These are phyloP conservation scores for Pyrenopolyporus hunteri DNA, from an alignment of 495 filamentous ascomycete species.

Conservation along the genomic window DNA sequence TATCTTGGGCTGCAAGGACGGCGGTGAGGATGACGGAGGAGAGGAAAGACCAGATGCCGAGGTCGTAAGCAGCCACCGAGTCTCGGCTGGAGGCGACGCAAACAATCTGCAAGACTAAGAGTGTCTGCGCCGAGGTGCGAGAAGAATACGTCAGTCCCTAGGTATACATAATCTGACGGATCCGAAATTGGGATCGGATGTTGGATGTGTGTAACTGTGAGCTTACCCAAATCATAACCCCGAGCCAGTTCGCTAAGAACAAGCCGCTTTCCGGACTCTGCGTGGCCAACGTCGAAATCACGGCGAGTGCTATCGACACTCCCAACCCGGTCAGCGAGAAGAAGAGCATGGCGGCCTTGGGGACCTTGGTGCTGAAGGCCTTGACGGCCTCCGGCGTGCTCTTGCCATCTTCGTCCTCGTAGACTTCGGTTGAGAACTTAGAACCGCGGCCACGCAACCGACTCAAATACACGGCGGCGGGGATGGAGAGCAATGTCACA, in stretches of 20 bases:
- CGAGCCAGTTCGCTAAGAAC: slow-evolving; percentile 50
- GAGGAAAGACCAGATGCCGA: slow-evolving; percentile 53
- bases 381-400: slow-evolving; percentile 62
- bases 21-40: slow-evolving; percentile 49
- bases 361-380: slow-evolving; percentile 56
- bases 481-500: slow-evolving; percentile 47
- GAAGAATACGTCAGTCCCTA: slow-evolving; percentile 21
- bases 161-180: slow-evolving; percentile 11
- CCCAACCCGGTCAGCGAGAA: slow-evolving; percentile 53
- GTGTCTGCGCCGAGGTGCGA: slow-evolving; percentile 40
- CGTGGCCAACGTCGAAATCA: slow-evolving; percentile 47
- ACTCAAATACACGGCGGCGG: slow-evolving; percentile 42
- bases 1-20: slow-evolving; percentile 49
- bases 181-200: too few relatives aligned
- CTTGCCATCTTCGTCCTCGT: slow-evolving; percentile 68
- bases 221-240: slow-evolving; percentile 55
- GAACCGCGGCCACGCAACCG: slow-evolving; percentile 41
- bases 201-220: slow-evolving; percentile 24
- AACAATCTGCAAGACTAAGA: slow-evolving; percentile 55
- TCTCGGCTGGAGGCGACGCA: slow-evolving; percentile 50
- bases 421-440: slow-evolving; percentile 47
- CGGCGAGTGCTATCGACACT: slow-evolving; percentile 51
- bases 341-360: slow-evolving; percentile 53
- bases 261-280: slow-evolving; percentile 25
- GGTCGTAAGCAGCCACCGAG: slow-evolving; percentile 53